These are phyloP conservation scores for Arabidopsis suecica DNA, from an alignment of 345 rosid genomes.

Conservation along the genomic window DNA sequence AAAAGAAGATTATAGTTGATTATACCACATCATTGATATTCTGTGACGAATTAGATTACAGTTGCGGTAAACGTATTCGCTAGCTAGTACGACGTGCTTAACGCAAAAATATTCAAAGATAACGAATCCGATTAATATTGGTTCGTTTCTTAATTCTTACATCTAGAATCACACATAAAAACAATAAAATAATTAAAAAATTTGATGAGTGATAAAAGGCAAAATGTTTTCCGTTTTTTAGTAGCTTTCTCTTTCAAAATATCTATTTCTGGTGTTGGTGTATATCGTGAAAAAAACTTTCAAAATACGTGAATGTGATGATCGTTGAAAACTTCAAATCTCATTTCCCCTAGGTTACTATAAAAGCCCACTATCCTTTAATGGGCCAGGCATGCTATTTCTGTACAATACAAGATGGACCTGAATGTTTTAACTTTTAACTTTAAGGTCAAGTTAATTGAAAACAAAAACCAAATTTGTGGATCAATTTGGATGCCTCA, in stretches of 20 bases:
- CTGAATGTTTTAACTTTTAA: neutral
- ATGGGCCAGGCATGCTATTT: neutral
- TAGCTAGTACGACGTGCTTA: neutral
- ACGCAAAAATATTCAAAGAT: neutral
- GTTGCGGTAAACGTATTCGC: neutral
- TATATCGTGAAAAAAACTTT: neutral
- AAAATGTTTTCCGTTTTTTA: neutral
- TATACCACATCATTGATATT: neutral
- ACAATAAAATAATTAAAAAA: too few species aligned
- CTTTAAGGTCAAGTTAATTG: neutral
- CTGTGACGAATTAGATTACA: neutral
- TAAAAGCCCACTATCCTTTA: neutral
- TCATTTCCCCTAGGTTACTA: neutral
- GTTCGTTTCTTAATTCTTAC: neutral
- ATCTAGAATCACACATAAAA: neutral
- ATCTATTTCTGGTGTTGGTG: neutral
- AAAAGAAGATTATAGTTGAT: too few species aligned
- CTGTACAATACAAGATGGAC: neutral
- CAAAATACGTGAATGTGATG: neutral
- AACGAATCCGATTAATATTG: neutral
- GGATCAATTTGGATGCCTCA: neutral
- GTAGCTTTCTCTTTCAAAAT: neutral
- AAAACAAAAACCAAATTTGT: too few species aligned
- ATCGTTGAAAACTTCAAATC: slow-evolving; percentile 1
- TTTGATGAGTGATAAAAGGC: too few species aligned